Percentiles rank a stretch among this genome's conserved stretches.
Conservation (phyloP, 441 rosid species). For the Mallotus repandus region DNA sequence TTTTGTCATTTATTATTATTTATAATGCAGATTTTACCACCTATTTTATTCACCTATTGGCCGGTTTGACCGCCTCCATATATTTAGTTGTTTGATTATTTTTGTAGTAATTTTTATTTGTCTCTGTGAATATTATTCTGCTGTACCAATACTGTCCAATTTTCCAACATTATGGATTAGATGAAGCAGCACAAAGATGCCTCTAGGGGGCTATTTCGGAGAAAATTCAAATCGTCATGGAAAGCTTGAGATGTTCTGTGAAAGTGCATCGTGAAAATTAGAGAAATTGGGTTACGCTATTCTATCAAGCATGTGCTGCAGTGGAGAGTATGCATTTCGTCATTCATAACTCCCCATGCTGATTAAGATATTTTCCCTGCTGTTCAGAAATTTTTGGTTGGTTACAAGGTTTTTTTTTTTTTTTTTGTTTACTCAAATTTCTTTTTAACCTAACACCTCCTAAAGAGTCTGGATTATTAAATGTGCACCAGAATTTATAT, state of each 20-base stretch:
- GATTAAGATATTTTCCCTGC: background rate
- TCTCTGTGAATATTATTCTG: too few species aligned
- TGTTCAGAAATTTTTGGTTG: background rate
- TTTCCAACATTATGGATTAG: slow-evolving; percentile 46
- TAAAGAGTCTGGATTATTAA: too few species aligned
- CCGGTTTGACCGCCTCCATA: too few species aligned
- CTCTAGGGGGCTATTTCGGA: slow-evolving; percentile 69
- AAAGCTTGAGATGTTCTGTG: slow-evolving; percentile 36
- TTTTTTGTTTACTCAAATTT: too few species aligned
- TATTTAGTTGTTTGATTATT: too few species aligned
- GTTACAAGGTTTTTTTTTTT: background rate
- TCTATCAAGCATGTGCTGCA: background rate
- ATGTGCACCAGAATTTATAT: too few species aligned
- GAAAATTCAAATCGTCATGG: slow-evolving; percentile 53
- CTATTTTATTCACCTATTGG: too few species aligned
- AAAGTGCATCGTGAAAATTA: slow-evolving; percentile 18
- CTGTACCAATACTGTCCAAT: too few species aligned
- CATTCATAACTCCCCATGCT: background rate
- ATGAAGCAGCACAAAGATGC: slow-evolving; percentile 70
- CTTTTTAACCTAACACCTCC: too few species aligned
- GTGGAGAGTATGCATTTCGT: background rate
- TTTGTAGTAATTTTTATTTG: too few species aligned
- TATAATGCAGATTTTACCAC: too few species aligned
- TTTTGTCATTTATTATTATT: too few species aligned
- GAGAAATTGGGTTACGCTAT: background rate